Conservation (phyloP, 352 stramenopile genomes). For the Phytophthora sp. region DNA sequence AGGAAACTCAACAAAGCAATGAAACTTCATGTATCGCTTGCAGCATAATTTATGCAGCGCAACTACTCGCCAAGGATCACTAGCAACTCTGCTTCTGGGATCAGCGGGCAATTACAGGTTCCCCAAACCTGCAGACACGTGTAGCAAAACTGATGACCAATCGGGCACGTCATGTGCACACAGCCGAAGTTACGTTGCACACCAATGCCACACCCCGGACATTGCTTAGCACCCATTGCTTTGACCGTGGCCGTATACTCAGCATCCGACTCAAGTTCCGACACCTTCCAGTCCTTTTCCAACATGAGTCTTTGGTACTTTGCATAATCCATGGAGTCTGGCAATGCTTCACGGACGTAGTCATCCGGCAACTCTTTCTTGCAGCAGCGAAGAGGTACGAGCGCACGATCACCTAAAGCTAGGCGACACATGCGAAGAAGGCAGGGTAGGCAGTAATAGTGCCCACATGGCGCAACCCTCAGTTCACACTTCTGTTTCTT, state of each 20-base stretch:
- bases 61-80: conserved; percentile 59
- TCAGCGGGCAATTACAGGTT: conserved; percentile 60
- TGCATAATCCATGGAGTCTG: conserved; percentile 28
- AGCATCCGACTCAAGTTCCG: conserved; percentile 61
- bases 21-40: too few relatives aligned
- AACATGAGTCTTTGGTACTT: conserved; percentile 53
- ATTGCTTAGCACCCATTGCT: conserved; percentile 66
- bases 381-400: conserved; percentile 76
- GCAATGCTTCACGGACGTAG: conserved; percentile 54
- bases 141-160: conserved; percentile 82
- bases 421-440: conserved; percentile 65
- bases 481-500: conserved; percentile 25
- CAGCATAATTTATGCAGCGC: conserved; percentile 1
- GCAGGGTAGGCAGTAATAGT: conserved; percentile 64
- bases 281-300: conserved; percentile 66
- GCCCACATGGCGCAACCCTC: conserved; percentile 55
- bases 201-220: conserved; percentile 73
- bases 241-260: conserved; percentile 62
- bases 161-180: conserved; percentile 78
- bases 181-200: conserved; percentile 78
- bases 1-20: too few relatives aligned
- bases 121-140: conserved; percentile 63
- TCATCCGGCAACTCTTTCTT: conserved; percentile 71
- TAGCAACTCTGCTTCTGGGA: conserved; percentile 58
- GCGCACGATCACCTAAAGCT: conserved; percentile 57